A percentile compares a stretch with the other conserved stretches of the same genome.
These are phyloP conservation scores for Fistulifera pelliculosa DNA, from an alignment of 108 stramenopile species.

Conservation along the genomic window DNA sequence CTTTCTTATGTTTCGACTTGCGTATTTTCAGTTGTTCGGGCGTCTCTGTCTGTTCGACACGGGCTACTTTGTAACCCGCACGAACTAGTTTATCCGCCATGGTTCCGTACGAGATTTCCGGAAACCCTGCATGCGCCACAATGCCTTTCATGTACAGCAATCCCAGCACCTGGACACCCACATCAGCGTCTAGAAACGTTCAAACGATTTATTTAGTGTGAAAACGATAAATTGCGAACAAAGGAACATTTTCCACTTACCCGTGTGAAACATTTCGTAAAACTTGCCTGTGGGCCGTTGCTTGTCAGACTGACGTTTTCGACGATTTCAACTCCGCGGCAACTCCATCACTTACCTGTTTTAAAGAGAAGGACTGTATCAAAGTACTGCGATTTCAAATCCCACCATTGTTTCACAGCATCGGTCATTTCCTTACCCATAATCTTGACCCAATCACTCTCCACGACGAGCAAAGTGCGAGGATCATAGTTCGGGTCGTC, in stretches of 20 bases:
- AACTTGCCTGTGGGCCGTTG: conserved; percentile 98
- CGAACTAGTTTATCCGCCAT: conserved; percentile 78
- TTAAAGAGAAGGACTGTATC: conserved; percentile 98
- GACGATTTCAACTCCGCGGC: neutral
- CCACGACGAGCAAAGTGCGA: conserved; percentile 70
- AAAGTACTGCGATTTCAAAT: conserved; percentile 90
- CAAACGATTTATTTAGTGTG: no score
- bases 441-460: conserved; percentile 34
- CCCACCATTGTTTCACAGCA: conserved; percentile 96
- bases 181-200: conserved; percentile 82
- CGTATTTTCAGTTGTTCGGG: conserved; percentile 86
- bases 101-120: conserved; percentile 89
- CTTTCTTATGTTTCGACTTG: conserved; percentile 53
- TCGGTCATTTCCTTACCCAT: conserved; percentile 57
- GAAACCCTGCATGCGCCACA: conserved; percentile 95
- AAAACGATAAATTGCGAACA: no score
- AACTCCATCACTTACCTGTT: conserved; percentile 91
- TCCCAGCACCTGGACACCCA: conserved; percentile 80
- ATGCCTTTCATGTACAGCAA: conserved; percentile 96
- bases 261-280: conserved; percentile 79
- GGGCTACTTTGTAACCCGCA: conserved; percentile 94
- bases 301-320: conserved; percentile 15
- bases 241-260: no score
- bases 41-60: conserved; percentile 99
- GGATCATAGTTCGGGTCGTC: conserved; percentile 80